phyloP scores from a whole-genome alignment of 768 basidiomycete genomes.

The Naganishia vaughanmartiniae region DNA sequence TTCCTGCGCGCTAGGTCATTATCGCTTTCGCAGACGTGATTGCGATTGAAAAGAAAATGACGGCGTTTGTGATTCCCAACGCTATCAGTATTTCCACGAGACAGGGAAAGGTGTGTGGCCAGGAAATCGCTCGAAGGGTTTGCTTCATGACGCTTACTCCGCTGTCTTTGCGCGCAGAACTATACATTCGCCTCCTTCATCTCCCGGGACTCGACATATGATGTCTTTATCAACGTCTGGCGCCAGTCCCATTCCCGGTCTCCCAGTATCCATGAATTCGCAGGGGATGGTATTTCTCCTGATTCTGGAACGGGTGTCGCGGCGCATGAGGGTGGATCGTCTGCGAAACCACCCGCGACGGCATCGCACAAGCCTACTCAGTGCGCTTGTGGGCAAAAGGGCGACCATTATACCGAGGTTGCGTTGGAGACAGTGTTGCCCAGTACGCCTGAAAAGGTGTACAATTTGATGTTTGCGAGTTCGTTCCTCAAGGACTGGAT shows the following conservation, averaged over 20 bases:
- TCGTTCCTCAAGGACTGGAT: slow-evolving; percentile 94
- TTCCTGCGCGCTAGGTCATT: slow-evolving; percentile 64
- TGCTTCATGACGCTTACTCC: not conserved
- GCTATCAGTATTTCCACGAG: slow-evolving; percentile 83
- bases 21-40: slow-evolving; percentile 85
- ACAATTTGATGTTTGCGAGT: slow-evolving; percentile 93
- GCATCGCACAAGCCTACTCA: slow-evolving; percentile 47
- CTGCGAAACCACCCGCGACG: slow-evolving; percentile 13
- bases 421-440: slow-evolving; percentile 78
- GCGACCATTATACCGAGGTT: slow-evolving; percentile 67
- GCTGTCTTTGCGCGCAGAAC: slow-evolving; percentile 55
- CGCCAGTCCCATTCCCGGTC: slow-evolving; percentile 63
- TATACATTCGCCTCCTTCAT: slow-evolving; percentile 97
- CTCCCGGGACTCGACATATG: slow-evolving; percentile 89
- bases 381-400: slow-evolving; percentile 71
- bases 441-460: slow-evolving; percentile 89
- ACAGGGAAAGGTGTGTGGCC: slow-evolving; percentile 54
- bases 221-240: slow-evolving; percentile 96
- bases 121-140: too few relatives aligned
- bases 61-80: slow-evolving; percentile 94
- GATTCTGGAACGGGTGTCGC: slow-evolving; percentile 17
- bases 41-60: slow-evolving; percentile 92
- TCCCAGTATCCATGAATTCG: slow-evolving; percentile 35
- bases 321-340: not conserved
- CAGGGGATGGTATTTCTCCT: slow-evolving; percentile 1